Base-by-base conservation (phyloP, 257 asterid genomes). In the Phtheirospermum japonicum region DNA sequence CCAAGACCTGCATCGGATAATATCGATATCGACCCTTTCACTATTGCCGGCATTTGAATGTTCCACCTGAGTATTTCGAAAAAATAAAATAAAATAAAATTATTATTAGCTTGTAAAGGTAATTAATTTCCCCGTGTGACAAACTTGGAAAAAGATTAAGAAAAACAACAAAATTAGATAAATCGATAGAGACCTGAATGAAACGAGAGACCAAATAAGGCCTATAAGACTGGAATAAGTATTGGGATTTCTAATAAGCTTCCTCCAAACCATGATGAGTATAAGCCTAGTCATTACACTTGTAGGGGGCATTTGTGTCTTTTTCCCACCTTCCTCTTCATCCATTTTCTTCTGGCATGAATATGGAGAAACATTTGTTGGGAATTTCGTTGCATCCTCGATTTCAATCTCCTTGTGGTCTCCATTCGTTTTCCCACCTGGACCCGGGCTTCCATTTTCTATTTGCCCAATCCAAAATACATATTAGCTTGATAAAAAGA, bases 1-100 rank as follows among this genome's bases (percentile, higher is more conserved):
- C 98, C 98, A 61, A 88, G 92, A 17, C 98, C 98, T 16, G 96
- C 96, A 72, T 91, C 98, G 2, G 98, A 88, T 63, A 91, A 71
- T 36, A 91, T 86, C 7, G 98, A 76, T 58, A 91, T 91, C n/a
- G 96, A 91, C 13, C 95, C 95, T 71, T 78, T 81, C 9, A 88
- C 88, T 31, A 91, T 84, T 7, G 88, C 31, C 2, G 98, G 98
- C 98, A 91, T 91, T 66, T 91, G 77, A 39, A 91, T 81, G 70
- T 91, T 82, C 95, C 95, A 90, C 67, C 98, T 90, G 80, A 53
- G 33, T 4, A 16, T n/a, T n/a, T n/a, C n/a, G 2, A 39, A 2
- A 39, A 9, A 39, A 6, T 7, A 39, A 39, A 33, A 33, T 33
- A 4, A 8, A 4, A 4, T 33, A 0, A n/a, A n/a, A n/a, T n/a